Conservation (phyloP, 148 eudicot species). For the Chenopodium formosanum region DNA sequence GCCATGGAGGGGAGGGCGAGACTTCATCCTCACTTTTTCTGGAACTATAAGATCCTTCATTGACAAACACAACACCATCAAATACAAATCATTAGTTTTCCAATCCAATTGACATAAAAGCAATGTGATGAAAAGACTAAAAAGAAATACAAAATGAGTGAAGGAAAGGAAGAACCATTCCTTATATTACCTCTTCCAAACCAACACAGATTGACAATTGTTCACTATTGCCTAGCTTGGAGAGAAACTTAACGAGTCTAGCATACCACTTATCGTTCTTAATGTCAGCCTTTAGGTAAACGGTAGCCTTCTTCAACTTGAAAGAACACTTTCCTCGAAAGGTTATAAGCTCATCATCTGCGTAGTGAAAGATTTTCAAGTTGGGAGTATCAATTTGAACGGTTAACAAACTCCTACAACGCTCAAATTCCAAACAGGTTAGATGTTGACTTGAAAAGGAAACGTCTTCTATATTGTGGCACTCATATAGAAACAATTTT, state of each 20-base stretch:
- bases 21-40: slow-evolving; percentile 12
- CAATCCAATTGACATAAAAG: too few relatives aligned
- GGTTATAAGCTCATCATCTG: not conserved
- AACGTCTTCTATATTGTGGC: not conserved
- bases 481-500: not conserved
- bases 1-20: slow-evolving; percentile 8
- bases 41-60: slow-evolving; percentile 18
- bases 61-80: not conserved
- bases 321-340: not conserved
- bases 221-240: slow-evolving; percentile 19
- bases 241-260: slow-evolving; percentile 4
- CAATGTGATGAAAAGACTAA: too few relatives aligned
- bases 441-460: not conserved
- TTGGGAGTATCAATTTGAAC: too few relatives aligned
- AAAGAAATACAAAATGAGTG: too few relatives aligned
- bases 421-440: too few relatives aligned
- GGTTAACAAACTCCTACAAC: too few relatives aligned
- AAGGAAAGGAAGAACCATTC: too few relatives aligned
- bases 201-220: not conserved
- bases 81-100: not conserved
- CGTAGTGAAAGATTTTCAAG: too few relatives aligned
- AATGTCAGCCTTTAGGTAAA: slow-evolving; percentile 11
- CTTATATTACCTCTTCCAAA: slow-evolving; percentile 12
- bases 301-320: slow-evolving; percentile 1
- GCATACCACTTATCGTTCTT: slow-evolving; percentile 12